Evolutionary conservation across 2,329 filamentous ascomycete genomes (phyloP).

Genomic region (Neopestalotiopsis sp.): DNA sequence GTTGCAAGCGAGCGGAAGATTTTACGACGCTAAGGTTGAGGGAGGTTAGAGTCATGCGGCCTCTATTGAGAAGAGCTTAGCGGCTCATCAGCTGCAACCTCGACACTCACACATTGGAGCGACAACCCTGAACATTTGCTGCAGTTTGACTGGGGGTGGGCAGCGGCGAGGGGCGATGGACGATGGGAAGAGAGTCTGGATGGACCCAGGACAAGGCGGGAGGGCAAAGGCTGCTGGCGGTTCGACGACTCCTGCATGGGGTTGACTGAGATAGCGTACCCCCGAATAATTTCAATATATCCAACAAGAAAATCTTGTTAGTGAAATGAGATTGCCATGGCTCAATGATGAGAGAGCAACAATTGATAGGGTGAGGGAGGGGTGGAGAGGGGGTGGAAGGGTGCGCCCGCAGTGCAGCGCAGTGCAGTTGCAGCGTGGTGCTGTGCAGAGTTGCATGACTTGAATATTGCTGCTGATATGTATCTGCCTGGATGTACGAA

Average conservation of each 20-base stretch:
- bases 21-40: constrained; percentile 10
- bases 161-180: background rate
- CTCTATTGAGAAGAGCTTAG: constrained; percentile 4
- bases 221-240: background rate
- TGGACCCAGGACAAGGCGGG: background rate
- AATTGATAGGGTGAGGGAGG: background rate
- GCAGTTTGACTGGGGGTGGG: background rate
- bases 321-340: background rate
- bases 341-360: background rate
- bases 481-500: background rate
- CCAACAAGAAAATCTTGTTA: background rate
- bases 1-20: constrained; percentile 16
- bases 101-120: constrained; percentile 8
- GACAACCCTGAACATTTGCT: background rate
- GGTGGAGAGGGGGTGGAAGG: background rate
- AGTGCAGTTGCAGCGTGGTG: background rate
- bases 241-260: background rate
- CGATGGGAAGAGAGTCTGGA: background rate
- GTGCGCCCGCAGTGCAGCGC: background rate
- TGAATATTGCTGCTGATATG: background rate
- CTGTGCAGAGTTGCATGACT: background rate
- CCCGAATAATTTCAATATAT: background rate
- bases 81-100: constrained; percentile 14
- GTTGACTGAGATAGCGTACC: background rate
- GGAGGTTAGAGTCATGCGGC: constrained; percentile 13